These are phyloP conservation scores for Pseudoneurospora amorphoporcata DNA, from an alignment of 495 filamentous ascomycete species.

Conservation along the genomic window DNA sequence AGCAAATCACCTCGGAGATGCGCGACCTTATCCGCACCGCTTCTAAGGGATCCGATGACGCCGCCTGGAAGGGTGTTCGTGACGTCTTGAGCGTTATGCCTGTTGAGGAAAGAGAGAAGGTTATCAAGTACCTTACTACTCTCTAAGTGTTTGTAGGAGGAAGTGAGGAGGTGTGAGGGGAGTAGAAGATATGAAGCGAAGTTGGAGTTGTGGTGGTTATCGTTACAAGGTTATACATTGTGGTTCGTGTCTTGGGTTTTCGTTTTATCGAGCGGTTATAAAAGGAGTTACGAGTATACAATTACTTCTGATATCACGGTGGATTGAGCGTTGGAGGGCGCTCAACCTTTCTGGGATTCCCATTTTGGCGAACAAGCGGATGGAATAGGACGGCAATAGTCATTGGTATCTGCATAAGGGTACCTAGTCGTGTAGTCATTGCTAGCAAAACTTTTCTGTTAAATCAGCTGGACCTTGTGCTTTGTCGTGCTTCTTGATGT, in stretches of 20 bases:
- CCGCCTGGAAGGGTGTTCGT: conserved; percentile 78
- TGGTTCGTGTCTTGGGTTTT: background rate
- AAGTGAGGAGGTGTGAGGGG: background rate
- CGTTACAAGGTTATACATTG: background rate
- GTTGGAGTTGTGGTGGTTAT: background rate
- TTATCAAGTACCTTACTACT: conserved; percentile 55
- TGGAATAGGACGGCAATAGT: background rate
- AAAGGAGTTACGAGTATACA: background rate
- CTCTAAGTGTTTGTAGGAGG: background rate
- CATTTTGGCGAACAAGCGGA: background rate
- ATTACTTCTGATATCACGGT: background rate
- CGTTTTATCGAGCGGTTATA: background rate
- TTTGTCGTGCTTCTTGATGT: background rate
- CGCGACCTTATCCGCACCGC: conserved; percentile 54
- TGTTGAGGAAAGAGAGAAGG: conserved; percentile 75
- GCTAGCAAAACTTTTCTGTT: background rate
- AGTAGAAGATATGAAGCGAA: no score
- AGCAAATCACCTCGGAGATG: conserved; percentile 69
- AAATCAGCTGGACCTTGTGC: background rate
- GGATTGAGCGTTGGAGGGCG: background rate
- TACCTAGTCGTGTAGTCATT: background rate
- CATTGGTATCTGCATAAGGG: background rate
- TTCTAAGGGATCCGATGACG: conserved; percentile 41
- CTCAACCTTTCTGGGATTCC: background rate
- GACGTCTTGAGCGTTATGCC: conserved; percentile 78